These are phyloP conservation scores for Podospora comata DNA, from an alignment of 495 filamentous ascomycete genomes.

Conservation along the genomic window DNA sequence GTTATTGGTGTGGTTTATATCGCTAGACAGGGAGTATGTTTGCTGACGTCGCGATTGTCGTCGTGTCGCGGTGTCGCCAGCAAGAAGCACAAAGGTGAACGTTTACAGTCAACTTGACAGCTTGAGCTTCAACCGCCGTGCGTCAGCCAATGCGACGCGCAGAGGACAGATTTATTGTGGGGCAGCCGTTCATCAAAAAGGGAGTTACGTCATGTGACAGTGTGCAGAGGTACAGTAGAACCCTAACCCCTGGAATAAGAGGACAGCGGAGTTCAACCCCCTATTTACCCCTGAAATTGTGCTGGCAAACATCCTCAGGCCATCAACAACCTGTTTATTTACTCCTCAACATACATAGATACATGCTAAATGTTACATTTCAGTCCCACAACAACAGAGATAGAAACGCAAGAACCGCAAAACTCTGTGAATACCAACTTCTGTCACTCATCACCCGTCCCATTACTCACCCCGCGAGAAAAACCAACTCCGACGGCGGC, in stretches of 20 bases:
- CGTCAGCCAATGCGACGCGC: neutral
- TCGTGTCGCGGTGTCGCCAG: neutral
- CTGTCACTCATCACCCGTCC: no score
- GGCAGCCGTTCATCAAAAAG: neutral
- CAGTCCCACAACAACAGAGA: no score
- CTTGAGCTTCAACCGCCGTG: neutral
- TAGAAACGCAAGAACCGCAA: no score
- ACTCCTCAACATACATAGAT: no score
- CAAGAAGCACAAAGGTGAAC: neutral
- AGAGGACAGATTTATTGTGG: neutral
- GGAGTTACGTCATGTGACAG: neutral
- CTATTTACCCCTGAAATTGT: neutral
- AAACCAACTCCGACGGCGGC: no score
- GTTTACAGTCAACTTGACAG: neutral
- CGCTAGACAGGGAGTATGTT: neutral
- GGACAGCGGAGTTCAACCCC: neutral
- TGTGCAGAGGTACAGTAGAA: neutral
- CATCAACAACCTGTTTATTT: no score
- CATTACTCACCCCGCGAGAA: no score
- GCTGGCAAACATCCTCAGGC: neutral
- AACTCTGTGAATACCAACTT: no score
- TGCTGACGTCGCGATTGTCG: neutral
- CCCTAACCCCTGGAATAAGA: neutral
- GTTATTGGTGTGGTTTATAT: neutral
- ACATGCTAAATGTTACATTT: no score